Evolutionary conservation across 2,329 filamentous ascomycete species (phyloP).

Genomic region (Alternaria sp.): DNA sequence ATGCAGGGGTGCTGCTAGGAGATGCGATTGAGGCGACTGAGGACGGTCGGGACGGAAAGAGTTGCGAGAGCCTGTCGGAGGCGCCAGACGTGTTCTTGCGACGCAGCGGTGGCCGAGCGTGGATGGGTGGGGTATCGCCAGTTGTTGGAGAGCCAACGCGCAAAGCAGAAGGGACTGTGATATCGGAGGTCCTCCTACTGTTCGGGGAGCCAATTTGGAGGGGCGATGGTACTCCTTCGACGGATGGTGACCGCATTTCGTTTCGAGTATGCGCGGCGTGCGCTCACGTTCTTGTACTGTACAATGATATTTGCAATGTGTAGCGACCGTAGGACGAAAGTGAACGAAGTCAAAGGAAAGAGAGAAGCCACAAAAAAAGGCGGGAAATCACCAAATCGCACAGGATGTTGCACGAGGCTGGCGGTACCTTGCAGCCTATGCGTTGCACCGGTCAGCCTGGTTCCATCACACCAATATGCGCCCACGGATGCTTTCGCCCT

Average conservation of each 20-base stretch:
- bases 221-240: conserved; percentile 39
- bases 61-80: conserved; percentile 44
- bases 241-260: conserved; percentile 11
- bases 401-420: conserved; percentile 16
- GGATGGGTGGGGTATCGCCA: conserved; percentile 13
- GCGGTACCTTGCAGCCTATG: conserved; percentile 21
- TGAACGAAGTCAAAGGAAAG: background rate
- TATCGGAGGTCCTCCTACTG: conserved; percentile 24
- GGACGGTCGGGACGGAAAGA: conserved; percentile 44
- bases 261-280: background rate
- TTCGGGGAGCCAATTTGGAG: conserved; percentile 40
- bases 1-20: conserved; percentile 19
- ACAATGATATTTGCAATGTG: background rate
- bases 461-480: conserved; percentile 14
- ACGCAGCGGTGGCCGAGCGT: conserved; percentile 30
- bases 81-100: conserved; percentile 39
- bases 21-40: conserved; percentile 35
- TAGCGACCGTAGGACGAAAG: background rate
- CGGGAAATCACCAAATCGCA: background rate
- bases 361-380: background rate
- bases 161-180: conserved; percentile 36
- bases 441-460: conserved; percentile 22
- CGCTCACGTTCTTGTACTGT: background rate
- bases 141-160: conserved; percentile 39
- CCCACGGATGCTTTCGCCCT: background rate